Conservation (phyloP, 306 rosid species). For the Rosa rugosa region DNA sequence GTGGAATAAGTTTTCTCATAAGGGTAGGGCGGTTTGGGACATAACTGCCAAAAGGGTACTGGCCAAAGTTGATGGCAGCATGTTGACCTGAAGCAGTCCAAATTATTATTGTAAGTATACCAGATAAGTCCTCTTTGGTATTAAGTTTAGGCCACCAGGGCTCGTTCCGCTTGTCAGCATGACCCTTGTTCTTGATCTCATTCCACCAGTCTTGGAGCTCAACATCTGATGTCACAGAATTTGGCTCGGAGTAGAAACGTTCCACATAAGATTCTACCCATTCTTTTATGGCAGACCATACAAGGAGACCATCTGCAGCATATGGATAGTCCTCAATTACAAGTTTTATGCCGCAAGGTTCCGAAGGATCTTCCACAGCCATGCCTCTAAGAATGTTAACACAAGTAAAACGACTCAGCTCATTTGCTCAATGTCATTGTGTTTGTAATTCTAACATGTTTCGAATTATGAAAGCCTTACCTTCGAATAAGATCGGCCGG, state of each 20-base stretch:
- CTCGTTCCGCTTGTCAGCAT: constrained; percentile 69
- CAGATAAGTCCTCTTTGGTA: constrained; percentile 63
- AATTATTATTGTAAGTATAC: constrained; percentile 69
- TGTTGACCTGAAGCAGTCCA: constrained; percentile 97
- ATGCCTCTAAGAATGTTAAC: constrained; percentile 63
- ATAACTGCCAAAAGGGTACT: constrained; percentile 94
- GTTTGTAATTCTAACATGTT: not conserved
- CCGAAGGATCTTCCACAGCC: constrained; percentile 82
- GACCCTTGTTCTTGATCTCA: constrained; percentile 85
- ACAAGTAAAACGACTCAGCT: not conserved
- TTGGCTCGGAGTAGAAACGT: constrained; percentile 65
- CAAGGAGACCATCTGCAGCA: constrained; percentile 86
- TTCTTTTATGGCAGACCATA: constrained; percentile 94
- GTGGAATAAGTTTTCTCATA: constrained; percentile 79
- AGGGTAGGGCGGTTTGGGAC: constrained; percentile 94
- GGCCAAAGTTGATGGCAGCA: constrained; percentile 95
- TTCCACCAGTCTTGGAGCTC: constrained; percentile 96
- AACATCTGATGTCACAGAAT: constrained; percentile 54
- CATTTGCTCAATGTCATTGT: not conserved
- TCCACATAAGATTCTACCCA: constrained; percentile 80
- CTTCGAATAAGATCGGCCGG: constrained; percentile 92
- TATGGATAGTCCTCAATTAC: constrained; percentile 93
- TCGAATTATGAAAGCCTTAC: constrained; percentile 35
- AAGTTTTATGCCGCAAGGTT: constrained; percentile 75
- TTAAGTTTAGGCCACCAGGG: constrained; percentile 95